Conservation (phyloP, 306 rosid species). For the Prunus mira region DNA sequence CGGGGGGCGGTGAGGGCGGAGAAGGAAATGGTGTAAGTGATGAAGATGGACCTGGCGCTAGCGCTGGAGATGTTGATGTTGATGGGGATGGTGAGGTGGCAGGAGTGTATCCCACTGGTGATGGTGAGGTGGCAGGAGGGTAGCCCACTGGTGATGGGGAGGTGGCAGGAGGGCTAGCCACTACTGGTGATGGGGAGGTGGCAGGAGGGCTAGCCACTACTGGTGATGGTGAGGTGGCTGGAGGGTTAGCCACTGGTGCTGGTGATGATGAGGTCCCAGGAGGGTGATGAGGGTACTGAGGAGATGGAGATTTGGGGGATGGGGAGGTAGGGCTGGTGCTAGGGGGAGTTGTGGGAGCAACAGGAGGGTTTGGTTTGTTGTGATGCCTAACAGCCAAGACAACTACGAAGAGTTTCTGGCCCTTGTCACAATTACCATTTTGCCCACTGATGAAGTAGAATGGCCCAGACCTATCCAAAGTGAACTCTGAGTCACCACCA, state of each 20-base stretch:
- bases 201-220: background rate
- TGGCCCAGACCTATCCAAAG: constrained; percentile 59
- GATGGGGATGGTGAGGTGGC: constrained; percentile 15
- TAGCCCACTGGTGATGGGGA: background rate
- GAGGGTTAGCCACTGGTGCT: background rate
- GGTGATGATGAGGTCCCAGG: constrained; percentile 13
- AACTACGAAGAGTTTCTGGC: constrained; percentile 57
- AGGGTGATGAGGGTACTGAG: background rate
- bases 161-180: background rate
- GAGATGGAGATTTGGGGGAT: background rate
- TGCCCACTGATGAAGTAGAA: constrained; percentile 70
- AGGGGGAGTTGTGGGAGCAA: constrained; percentile 14
- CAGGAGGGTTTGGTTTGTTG: background rate
- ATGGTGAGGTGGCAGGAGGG: constrained; percentile 9
- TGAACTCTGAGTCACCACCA: constrained; percentile 60
- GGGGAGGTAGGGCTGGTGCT: constrained; percentile 1
- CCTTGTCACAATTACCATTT: constrained; percentile 53
- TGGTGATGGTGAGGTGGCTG: background rate
- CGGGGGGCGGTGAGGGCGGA: background rate
- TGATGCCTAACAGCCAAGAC: constrained; percentile 49
- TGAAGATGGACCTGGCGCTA: background rate
- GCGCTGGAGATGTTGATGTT: background rate
- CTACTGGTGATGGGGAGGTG: background rate
- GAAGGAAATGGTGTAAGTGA: background rate
- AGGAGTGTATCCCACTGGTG: background rate